A percentile compares a stretch with the other conserved stretches of the same genome.
Evolutionary conservation across 2,329 filamentous ascomycete genomes (phyloP).

Genomic region (Cephalotrichum gorgonifer): DNA sequence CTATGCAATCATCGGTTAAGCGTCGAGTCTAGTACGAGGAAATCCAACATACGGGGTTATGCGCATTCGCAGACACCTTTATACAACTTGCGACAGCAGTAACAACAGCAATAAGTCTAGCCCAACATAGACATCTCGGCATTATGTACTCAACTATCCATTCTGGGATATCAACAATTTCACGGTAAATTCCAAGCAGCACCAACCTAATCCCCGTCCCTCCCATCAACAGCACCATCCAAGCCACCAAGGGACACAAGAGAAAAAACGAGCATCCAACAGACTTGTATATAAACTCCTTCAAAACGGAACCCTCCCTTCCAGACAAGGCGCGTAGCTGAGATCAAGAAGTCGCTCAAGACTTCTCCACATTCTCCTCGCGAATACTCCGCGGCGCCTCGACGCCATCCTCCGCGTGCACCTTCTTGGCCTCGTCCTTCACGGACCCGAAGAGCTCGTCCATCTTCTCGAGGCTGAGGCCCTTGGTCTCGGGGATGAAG

Average conservation of each 20-base stretch:
- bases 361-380: neutral
- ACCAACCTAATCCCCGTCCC: neutral
- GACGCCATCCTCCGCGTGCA: neutral
- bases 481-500: conserved; percentile 63
- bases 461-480: conserved; percentile 52
- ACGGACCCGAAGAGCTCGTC: conserved; percentile 55
- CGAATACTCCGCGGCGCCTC: neutral
- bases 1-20: too few relatives aligned
- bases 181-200: neutral
- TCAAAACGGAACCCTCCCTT: too few relatives aligned
- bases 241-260: neutral
- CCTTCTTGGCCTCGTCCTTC: conserved; percentile 17
- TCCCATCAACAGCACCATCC: neutral
- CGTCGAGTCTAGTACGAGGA: too few relatives aligned
- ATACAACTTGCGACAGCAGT: too few relatives aligned
- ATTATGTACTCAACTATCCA: neutral
- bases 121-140: too few relatives aligned
- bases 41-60: too few relatives aligned
- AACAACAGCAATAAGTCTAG: too few relatives aligned
- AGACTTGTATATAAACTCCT: too few relatives aligned
- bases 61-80: too few relatives aligned
- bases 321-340: too few relatives aligned
- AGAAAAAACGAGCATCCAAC: too few relatives aligned
- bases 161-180: neutral
- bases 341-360: too few relatives aligned